Conservation (phyloP, 164 flowering plant genomes). For the Warburgia ugandensis region DNA sequence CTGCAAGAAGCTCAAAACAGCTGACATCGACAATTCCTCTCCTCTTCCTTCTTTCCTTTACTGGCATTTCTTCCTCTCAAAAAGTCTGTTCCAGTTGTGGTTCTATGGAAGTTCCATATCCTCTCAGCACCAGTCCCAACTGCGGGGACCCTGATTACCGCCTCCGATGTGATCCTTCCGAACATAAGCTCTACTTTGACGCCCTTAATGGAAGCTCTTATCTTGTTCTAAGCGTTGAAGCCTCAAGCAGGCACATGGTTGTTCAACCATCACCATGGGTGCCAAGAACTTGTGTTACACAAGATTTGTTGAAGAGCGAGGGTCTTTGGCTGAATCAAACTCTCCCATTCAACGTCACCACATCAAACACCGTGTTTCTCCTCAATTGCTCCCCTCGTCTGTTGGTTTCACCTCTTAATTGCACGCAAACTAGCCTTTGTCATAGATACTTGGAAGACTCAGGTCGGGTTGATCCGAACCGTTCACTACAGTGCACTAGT, state of each 20-base stretch:
- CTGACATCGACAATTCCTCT: neutral
- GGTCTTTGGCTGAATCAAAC: conserved; percentile 54
- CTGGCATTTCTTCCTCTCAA: conserved; percentile 5
- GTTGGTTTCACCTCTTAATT: conserved; percentile 54
- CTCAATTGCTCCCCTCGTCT: conserved; percentile 60
- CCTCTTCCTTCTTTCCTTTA: neutral
- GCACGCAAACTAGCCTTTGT: conserved; percentile 53
- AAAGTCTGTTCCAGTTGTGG: conserved; percentile 52
- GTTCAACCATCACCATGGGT: conserved; percentile 55
- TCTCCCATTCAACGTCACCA: conserved; percentile 56
- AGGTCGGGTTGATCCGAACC: conserved; percentile 15
- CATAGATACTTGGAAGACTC: conserved; percentile 43
- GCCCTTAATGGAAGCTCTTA: conserved; percentile 53
- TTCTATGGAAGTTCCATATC: conserved; percentile 48
- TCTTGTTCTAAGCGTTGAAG: conserved; percentile 30
- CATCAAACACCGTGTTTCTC: conserved; percentile 56
- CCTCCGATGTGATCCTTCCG: conserved; percentile 38
- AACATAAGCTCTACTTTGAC: conserved; percentile 44
- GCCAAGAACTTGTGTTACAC: conserved; percentile 34
- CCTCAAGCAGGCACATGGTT: conserved; percentile 38
- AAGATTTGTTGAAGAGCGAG: conserved; percentile 41
- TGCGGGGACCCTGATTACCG: conserved; percentile 48
- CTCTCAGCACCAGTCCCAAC: conserved; percentile 44
- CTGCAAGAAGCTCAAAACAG: neutral
- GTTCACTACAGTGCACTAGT: conserved; percentile 3